These are phyloP conservation scores for Podospora pseudopauciseta DNA, from an alignment of 495 filamentous ascomycete genomes.

Conservation along the genomic window DNA sequence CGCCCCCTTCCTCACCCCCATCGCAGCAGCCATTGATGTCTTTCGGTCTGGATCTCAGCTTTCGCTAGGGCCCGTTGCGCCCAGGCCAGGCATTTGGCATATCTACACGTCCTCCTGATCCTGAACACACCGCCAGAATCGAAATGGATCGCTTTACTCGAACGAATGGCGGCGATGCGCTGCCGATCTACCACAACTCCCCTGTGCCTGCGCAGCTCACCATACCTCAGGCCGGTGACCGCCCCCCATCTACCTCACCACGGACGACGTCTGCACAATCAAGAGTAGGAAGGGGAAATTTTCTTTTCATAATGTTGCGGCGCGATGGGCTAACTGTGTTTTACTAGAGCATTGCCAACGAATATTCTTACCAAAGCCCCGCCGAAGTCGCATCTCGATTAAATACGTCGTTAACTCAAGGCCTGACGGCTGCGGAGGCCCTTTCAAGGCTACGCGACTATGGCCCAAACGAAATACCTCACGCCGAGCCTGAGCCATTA, in stretches of 20 bases:
- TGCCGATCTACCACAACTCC: constrained; percentile 34
- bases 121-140: not conserved
- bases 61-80: constrained; percentile 27
- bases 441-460: constrained; percentile 70
- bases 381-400: constrained; percentile 75
- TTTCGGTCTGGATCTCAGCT: constrained; percentile 19
- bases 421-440: constrained; percentile 76
- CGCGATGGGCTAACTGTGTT: constrained; percentile 13
- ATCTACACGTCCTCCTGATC: not conserved
- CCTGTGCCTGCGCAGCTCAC: constrained; percentile 18
- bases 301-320: not conserved
- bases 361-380: constrained; percentile 58
- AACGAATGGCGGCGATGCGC: constrained; percentile 34
- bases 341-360: constrained; percentile 45
- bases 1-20: not conserved
- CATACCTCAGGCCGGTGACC: constrained; percentile 24
- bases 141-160: constrained; percentile 32
- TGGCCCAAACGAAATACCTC: constrained; percentile 92
- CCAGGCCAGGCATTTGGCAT: constrained; percentile 11
- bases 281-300: constrained; percentile 30
- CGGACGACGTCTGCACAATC: constrained; percentile 47
- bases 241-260: constrained; percentile 33
- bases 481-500: constrained; percentile 86
- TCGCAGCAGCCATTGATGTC: constrained; percentile 22
- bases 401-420: constrained; percentile 75